Percentiles rank a stretch among this genome's conserved stretches.
These are phyloP conservation scores for Lactifluus echinatus DNA, from an alignment of 768 basidiomycete species.

Conservation along the genomic window DNA sequence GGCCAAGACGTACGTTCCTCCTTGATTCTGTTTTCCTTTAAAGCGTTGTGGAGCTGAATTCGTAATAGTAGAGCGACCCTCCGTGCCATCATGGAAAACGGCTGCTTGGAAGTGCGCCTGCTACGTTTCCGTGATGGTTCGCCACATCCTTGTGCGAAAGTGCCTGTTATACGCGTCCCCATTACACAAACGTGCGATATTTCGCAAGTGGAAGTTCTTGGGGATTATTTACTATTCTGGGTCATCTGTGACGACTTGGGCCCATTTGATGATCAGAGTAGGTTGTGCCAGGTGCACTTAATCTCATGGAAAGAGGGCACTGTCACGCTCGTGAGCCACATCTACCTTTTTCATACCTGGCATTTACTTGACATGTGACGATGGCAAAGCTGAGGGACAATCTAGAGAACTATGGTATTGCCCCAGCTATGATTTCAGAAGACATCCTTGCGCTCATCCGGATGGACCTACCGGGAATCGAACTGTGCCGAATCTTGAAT, in stretches of 20 bases:
- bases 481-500: neutral
- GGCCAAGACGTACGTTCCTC: neutral
- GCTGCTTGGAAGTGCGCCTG: neutral
- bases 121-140: neutral
- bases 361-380: neutral
- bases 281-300: neutral
- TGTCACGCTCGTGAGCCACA: neutral
- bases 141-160: neutral
- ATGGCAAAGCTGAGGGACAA: neutral
- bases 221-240: neutral
- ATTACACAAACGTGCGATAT: neutral
- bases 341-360: neutral
- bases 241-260: neutral
- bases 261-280: neutral
- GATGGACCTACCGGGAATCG: neutral
- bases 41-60: too few species aligned
- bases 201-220: neutral
- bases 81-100: too few species aligned
- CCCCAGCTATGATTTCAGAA: neutral
- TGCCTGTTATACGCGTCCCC: neutral
- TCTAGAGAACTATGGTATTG: neutral
- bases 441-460: neutral
- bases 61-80: too few species aligned
- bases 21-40: neutral
- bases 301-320: constrained; percentile 9